Percentiles rank a stretch among this genome's conserved stretches.
Conservation (phyloP, 106 monocot genomes). For the Phalaenopsis equestris region DNA sequence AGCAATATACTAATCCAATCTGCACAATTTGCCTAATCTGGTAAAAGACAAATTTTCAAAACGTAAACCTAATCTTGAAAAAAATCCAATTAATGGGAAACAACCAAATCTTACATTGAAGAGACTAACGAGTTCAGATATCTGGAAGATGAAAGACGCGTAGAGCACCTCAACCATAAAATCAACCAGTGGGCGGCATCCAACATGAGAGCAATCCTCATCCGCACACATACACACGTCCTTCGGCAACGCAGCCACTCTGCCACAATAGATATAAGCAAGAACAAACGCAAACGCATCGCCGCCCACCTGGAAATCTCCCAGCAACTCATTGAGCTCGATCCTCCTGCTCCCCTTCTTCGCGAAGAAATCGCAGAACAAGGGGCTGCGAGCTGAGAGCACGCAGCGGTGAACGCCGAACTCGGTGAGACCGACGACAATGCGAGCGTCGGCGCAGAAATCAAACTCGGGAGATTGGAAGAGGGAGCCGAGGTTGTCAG, state of each 20-base stretch:
- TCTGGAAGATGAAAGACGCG: constrained; percentile 45
- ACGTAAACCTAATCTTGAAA: not conserved
- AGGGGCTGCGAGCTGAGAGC: constrained; percentile 71
- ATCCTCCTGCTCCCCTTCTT: constrained; percentile 8
- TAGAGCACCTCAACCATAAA: constrained; percentile 63
- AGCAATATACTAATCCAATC: not conserved
- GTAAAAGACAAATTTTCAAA: not conserved
- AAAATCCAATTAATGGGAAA: not conserved
- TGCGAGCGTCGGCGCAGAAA: constrained; percentile 44
- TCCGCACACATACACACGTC: constrained; percentile 59
- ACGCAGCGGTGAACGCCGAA: constrained; percentile 68
- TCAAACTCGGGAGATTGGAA: constrained; percentile 27
- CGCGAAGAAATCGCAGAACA: constrained; percentile 42
- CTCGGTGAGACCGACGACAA: constrained; percentile 15
- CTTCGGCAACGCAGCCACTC: constrained; percentile 31
- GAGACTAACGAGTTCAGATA: constrained; percentile 64
- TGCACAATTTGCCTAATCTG: too few species aligned
- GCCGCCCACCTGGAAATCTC: constrained; percentile 33
- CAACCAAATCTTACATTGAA: constrained; percentile 49
- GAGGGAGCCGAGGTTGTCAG: constrained; percentile 45
- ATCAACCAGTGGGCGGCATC: constrained; percentile 58
- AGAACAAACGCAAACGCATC: constrained; percentile 49
- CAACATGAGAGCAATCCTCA: constrained; percentile 47
- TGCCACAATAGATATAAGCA: constrained; percentile 67
- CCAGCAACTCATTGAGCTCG: constrained; percentile 28